phyloP scores from a whole-genome alignment of 148 eudicot genomes.

The Oxyria digyna region DNA sequence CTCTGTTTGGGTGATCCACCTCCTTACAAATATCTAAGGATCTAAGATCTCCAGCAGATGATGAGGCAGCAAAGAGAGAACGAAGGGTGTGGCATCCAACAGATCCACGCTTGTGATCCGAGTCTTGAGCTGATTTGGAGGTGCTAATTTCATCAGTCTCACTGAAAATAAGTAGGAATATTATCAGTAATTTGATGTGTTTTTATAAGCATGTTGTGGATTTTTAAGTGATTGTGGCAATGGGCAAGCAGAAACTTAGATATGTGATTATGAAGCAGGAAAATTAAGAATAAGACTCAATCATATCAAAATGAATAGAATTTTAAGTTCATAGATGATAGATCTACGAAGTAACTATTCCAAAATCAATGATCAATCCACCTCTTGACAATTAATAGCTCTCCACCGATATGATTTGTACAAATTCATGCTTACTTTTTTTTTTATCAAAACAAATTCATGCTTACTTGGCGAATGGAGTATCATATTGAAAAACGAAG shows the following conservation, averaged over 20 bases:
- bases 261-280: neutral
- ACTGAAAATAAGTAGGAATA: neutral
- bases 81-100: neutral
- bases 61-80: slow-evolving; percentile 4
- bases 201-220: neutral
- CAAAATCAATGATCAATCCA: no score
- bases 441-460: no score
- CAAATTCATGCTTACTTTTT: no score
- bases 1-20: slow-evolving; percentile 36
- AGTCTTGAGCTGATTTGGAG: neutral
- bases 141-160: neutral
- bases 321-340: neutral
- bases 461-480: no score
- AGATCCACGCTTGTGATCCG: neutral
- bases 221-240: neutral
- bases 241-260: neutral
- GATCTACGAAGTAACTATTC: no score
- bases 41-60: slow-evolving; percentile 30
- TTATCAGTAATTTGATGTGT: neutral
- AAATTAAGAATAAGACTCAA: neutral
- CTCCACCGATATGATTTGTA: no score
- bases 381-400: no score
- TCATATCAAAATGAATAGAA: neutral
- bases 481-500: no score
- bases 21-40: slow-evolving; percentile 35